A percentile compares a stretch with the other conserved stretches of the same genome.
phyloP scores from a whole-genome alignment of 2,329 filamentous ascomycete species.

The Hymenoscyphus albidus region DNA sequence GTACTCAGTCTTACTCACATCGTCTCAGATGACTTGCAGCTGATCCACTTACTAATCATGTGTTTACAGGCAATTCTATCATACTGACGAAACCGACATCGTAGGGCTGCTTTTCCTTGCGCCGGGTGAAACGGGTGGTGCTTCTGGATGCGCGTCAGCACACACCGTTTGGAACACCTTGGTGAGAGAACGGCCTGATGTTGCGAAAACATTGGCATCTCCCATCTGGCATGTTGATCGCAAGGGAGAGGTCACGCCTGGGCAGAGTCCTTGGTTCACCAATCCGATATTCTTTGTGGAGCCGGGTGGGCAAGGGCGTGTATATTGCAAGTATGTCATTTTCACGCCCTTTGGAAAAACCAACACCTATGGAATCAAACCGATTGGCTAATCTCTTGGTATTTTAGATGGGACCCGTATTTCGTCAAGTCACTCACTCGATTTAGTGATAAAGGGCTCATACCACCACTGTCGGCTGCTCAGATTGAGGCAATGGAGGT shows the following conservation, averaged over 20 bases:
- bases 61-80: background rate
- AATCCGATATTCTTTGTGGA: constrained; percentile 3
- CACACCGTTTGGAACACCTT: constrained; percentile 1
- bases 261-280: background rate
- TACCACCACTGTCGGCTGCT: background rate
- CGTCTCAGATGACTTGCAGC: no score
- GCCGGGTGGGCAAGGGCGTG: background rate
- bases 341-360: no score
- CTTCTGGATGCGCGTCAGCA: background rate
- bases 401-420: constrained; percentile 1
- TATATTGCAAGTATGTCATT: background rate
- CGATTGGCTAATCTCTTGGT: no score
- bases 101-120: background rate
- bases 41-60: background rate
- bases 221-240: constrained; percentile 2
- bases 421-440: constrained; percentile 1
- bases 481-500: background rate
- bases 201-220: constrained; percentile 2
- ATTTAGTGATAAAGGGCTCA: background rate
- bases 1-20: background rate
- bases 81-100: constrained; percentile 2
- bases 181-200: constrained; percentile 1
- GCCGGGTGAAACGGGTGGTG: background rate
- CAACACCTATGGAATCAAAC: no score
- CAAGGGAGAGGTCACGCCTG: background rate